A percentile compares a stretch with the other conserved stretches of the same genome.
Evolutionary conservation across 2,329 filamentous ascomycete genomes (phyloP).

Genomic region (Elsinoe australis): DNA sequence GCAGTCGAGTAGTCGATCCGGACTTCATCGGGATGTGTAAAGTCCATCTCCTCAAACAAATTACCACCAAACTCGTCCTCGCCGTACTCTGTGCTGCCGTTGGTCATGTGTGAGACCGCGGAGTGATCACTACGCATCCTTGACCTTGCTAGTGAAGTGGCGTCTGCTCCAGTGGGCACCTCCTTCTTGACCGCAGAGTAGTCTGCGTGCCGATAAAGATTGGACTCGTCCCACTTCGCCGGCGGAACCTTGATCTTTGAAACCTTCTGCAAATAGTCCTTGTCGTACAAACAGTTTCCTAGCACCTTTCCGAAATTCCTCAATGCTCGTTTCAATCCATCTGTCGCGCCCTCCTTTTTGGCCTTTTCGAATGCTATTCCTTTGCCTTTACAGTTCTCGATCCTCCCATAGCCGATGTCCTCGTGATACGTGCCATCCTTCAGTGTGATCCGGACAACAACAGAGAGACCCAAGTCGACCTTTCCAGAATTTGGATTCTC

Average conservation of each 20-base stretch:
- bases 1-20: constrained; percentile 40
- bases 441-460: constrained; percentile 82
- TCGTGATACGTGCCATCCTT: constrained; percentile 95
- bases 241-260: constrained; percentile 77
- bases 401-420: constrained; percentile 93
- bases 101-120: constrained; percentile 27
- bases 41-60: constrained; percentile 50
- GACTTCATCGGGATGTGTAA: constrained; percentile 68
- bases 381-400: constrained; percentile 93
- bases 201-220: constrained; percentile 73
- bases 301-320: constrained; percentile 92
- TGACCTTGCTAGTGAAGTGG: background rate
- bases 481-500: constrained; percentile 11
- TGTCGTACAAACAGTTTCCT: constrained; percentile 98
- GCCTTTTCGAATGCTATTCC: constrained; percentile 95
- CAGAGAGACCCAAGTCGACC: constrained; percentile 57
- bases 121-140: constrained; percentile 30
- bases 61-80: constrained; percentile 51
- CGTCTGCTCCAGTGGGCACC: constrained; percentile 19
- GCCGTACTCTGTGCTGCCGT: constrained; percentile 35
- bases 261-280: constrained; percentile 84
- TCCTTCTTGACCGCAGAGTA: constrained; percentile 57
- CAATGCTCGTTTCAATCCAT: constrained; percentile 81
- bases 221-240: constrained; percentile 68
- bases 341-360: constrained; percentile 95